Evolutionary conservation across 441 rosid genomes (phyloP).

Genomic region (Adansonia madagascariensis): DNA sequence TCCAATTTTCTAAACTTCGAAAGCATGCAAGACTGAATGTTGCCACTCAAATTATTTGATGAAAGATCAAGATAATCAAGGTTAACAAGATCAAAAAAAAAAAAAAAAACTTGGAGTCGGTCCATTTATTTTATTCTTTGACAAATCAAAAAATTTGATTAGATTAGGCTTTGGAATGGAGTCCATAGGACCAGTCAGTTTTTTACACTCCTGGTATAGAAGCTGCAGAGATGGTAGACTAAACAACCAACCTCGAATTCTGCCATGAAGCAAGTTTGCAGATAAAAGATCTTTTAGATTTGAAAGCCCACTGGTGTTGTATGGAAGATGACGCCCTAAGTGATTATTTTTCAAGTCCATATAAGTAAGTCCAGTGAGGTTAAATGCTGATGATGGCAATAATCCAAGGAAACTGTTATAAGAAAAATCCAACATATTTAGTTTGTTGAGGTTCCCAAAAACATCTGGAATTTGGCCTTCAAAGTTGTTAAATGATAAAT

Average conservation of each 20-base stretch:
- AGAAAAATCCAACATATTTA: not conserved
- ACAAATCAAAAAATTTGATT: not conserved
- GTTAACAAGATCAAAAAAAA: not conserved
- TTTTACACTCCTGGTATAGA: not conserved
- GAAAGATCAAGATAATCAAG: not conserved
- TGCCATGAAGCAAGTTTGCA: constrained; percentile 6
- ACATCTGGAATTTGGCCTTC: constrained; percentile 7
- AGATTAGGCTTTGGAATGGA: not conserved
- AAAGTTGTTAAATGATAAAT: not conserved
- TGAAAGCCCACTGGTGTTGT: not conserved
- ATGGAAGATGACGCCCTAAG: not conserved
- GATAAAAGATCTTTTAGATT: not conserved
- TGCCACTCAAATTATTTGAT: not conserved
- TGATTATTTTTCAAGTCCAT: not conserved
- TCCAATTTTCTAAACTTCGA: not conserved
- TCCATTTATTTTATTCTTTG: not conserved
- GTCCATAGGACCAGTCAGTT: not conserved
- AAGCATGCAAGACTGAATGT: not conserved
- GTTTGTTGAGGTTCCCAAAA: not conserved
- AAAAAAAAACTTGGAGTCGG: not conserved
- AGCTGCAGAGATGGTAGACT: not conserved
- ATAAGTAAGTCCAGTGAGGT: not conserved
- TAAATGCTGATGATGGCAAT: constrained; percentile 17
- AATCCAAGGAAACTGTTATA: not conserved
- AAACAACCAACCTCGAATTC: constrained; percentile 22